These are phyloP conservation scores for Ascochyta viciae-villosae DNA, from an alignment of 2,329 filamentous ascomycete genomes.

Conservation along the genomic window DNA sequence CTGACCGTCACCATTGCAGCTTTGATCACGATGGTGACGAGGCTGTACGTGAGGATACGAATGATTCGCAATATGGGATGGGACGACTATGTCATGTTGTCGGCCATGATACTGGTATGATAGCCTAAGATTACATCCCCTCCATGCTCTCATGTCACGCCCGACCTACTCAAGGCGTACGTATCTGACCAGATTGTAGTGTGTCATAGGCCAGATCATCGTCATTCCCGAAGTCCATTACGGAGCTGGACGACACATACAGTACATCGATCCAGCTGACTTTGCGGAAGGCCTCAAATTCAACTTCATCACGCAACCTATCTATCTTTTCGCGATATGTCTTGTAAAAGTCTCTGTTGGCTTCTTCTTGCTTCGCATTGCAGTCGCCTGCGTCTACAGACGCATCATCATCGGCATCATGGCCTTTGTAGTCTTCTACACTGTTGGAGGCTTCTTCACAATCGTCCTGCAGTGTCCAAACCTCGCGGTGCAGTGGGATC, in stretches of 20 bases:
- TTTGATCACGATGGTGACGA: constrained; percentile 49
- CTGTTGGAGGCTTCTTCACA: constrained; percentile 55
- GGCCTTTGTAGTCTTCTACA: constrained; percentile 55
- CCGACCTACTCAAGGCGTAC: neutral
- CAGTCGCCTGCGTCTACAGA: constrained; percentile 50
- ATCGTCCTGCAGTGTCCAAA: constrained; percentile 59
- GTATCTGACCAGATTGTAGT: constrained; percentile 27
- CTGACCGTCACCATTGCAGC: constrained; percentile 52
- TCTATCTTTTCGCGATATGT: constrained; percentile 56
- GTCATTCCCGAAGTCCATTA: constrained; percentile 52
- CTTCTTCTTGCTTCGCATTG: constrained; percentile 57
- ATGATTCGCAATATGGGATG: constrained; percentile 59
- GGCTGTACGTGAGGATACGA: constrained; percentile 57
- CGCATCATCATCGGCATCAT: constrained; percentile 54
- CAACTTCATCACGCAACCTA: constrained; percentile 57
- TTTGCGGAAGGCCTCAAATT: constrained; percentile 53
- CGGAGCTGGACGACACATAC: constrained; percentile 57
- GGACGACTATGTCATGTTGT: constrained; percentile 58
- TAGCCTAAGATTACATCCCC: neutral
- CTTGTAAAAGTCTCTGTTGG: constrained; percentile 59
- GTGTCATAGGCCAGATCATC: constrained; percentile 50
- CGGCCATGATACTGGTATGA: constrained; percentile 49
- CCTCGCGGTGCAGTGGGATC: constrained; percentile 56
- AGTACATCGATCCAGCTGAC: constrained; percentile 50
- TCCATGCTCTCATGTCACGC: neutral